These are phyloP conservation scores for Fusarium cyanostomum DNA, from an alignment of 2,329 filamentous ascomycete genomes.

Conservation along the genomic window DNA sequence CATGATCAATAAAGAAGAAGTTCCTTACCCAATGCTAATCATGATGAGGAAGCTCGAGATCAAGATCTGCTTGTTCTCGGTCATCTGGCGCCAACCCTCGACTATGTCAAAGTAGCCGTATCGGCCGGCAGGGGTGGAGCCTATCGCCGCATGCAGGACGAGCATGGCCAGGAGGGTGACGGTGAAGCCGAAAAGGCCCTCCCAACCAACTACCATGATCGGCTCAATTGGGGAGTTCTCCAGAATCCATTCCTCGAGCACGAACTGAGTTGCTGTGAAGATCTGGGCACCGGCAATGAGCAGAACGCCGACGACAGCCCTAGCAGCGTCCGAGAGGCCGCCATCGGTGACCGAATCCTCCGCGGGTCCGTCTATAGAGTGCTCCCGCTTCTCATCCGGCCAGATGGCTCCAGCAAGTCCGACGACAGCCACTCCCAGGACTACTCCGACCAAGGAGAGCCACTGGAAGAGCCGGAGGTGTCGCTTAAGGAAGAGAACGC, in stretches of 20 bases:
- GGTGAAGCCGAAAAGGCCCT: conserved; percentile 88
- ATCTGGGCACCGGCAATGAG: conserved; percentile 95
- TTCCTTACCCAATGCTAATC: conserved; percentile 88
- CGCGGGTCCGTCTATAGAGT: conserved; percentile 44
- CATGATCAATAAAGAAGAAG: neutral
- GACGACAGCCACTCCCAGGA: conserved; percentile 87
- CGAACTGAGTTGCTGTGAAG: conserved; percentile 96
- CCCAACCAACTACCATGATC: conserved; percentile 93
- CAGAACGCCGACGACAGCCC: conserved; percentile 81
- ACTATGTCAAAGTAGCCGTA: conserved; percentile 90
- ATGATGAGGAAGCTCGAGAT: conserved; percentile 89
- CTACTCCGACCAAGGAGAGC: conserved; percentile 86
- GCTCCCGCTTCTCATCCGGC: conserved; percentile 67
- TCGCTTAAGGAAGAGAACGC: conserved; percentile 86
- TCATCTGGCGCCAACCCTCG: conserved; percentile 86
- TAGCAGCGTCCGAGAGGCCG: conserved; percentile 48
- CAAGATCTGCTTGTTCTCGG: conserved; percentile 73
- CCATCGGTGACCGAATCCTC: conserved; percentile 53
- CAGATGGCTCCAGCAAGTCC: conserved; percentile 88
- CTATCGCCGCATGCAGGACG: conserved; percentile 79
- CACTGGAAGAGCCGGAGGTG: conserved; percentile 90
- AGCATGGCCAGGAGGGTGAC: conserved; percentile 84
- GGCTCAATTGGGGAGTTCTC: conserved; percentile 74
- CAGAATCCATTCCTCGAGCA: conserved; percentile 93
- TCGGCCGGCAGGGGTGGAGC: conserved; percentile 75